Evolutionary conservation across 1,139 yeast species (phyloP), one percentile per base, ranked within the genome.

Genomic region (Taphrina populina): DNA sequence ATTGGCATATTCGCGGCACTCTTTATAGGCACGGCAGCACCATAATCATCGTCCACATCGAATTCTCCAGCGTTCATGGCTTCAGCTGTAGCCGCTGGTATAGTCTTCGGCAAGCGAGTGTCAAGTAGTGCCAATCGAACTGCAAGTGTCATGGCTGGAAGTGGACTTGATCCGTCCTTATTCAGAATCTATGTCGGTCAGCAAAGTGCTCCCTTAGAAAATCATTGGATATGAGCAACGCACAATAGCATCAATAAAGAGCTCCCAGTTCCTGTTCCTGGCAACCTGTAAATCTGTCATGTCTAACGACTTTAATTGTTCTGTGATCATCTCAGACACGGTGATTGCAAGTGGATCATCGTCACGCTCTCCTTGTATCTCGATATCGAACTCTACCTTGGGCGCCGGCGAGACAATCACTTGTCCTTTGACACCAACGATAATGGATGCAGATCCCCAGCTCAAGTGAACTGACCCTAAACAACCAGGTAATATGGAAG

Each of bases 91-190:
- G 27, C 26, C 2, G 44, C 40, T 4, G 37, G 45, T 11, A 26
- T 29, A 11, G 46, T 49, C 36, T 32, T 29, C 10, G 54, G 54
- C 19, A 49, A n/a, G 26, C 54, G 32, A 8, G 54, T 39, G 44
- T 49, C 54, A n/a, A 49, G 54, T 46, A 49, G 11, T 6, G 54
- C 54, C n/a, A 49, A 33, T n/a, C 54, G 43, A 2, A 49, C 46
- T 3, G 54, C 54, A 21, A 40, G 20, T 13, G 39, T 41, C 44
- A 40, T 37, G 17, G 54, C 54, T n/a, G 54, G 54, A 10, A 41
- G 17, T 23, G 44, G 46, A 32, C 36, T 39, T 23, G 46, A 37
- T 15, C 54, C 40, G 24, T 49, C 54, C 8, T 39, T 32, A n/a
- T 33, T 37, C 39, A 49, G 23, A 3, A 49, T 26, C 46, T 49